Percentiles rank a stretch among this genome's conserved stretches.
These are phyloP conservation scores for Penicillium sp. DNA, from an alignment of 2,329 filamentous ascomycete genomes.

Conservation along the genomic window DNA sequence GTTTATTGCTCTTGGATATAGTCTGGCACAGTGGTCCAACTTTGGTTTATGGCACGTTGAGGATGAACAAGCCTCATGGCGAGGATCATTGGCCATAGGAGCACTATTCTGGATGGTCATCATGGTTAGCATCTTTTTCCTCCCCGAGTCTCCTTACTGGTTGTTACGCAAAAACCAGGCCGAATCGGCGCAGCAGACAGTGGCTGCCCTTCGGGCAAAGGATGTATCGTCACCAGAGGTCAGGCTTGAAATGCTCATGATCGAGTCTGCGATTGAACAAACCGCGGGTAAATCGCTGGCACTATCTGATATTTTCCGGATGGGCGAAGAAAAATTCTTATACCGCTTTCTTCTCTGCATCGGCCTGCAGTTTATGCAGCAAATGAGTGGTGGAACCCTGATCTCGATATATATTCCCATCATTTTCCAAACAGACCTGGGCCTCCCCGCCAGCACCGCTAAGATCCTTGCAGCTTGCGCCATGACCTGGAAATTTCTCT, in stretches of 20 bases:
- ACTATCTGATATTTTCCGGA: conserved; percentile 33
- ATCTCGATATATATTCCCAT: conserved; percentile 28
- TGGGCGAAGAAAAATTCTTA: conserved; percentile 30
- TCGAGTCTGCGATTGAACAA: conserved; percentile 35
- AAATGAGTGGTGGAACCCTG: conserved; percentile 34
- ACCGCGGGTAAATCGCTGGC: conserved; percentile 22
- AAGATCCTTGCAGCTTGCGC: conserved; percentile 44
- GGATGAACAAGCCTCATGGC: conserved; percentile 37
- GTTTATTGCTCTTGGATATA: conserved; percentile 44
- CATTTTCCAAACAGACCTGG: background rate
- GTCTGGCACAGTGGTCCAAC: conserved; percentile 48
- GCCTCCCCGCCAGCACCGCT: background rate
- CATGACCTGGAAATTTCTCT: conserved; percentile 55
- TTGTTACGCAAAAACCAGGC: background rate
- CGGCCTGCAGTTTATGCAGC: conserved; percentile 32
- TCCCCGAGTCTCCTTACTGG: conserved; percentile 15
- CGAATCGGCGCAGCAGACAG: background rate
- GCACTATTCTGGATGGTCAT: conserved; percentile 29
- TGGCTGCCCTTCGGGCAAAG: background rate
- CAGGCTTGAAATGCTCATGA: conserved; percentile 26
- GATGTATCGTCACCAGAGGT: conserved; percentile 36
- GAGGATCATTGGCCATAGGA: conserved; percentile 37
- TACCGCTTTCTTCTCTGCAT: conserved; percentile 30
- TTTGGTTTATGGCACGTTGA: conserved; percentile 39
- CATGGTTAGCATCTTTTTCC: conserved; percentile 33